phyloP scores from a whole-genome alignment of 257 asterid genomes.

The Capsicum pubescens region DNA sequence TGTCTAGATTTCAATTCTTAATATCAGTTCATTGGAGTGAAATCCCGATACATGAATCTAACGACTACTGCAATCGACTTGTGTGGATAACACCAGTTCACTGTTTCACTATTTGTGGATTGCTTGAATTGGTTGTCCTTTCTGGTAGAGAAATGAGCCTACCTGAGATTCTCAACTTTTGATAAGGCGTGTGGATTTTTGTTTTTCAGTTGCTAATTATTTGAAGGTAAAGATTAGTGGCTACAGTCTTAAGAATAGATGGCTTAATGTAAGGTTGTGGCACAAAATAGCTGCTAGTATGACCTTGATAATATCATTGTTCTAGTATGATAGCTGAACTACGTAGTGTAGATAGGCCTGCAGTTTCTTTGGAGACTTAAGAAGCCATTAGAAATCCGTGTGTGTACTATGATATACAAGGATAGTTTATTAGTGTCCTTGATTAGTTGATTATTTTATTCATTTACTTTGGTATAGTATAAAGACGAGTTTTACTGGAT shows the following conservation, averaged over 20 bases:
- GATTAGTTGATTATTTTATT: background rate
- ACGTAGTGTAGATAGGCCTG: background rate
- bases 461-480: background rate
- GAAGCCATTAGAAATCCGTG: background rate
- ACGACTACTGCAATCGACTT: background rate
- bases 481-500: background rate
- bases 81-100: background rate
- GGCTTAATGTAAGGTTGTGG: conserved; percentile 2
- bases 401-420: background rate
- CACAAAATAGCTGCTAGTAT: background rate
- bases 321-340: background rate
- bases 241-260: background rate
- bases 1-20: background rate
- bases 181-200: conserved; percentile 1
- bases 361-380: background rate
- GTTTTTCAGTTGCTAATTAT: background rate
- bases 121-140: conserved; percentile 8
- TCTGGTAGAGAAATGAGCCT: background rate
- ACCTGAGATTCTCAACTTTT: background rate
- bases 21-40: background rate
- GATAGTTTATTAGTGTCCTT: background rate
- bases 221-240: background rate
- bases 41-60: background rate
- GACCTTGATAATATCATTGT: background rate
- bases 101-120: background rate